These are phyloP conservation scores for Microcyclospora pomicola DNA, from an alignment of 2,329 filamentous ascomycete genomes.

Conservation along the genomic window DNA sequence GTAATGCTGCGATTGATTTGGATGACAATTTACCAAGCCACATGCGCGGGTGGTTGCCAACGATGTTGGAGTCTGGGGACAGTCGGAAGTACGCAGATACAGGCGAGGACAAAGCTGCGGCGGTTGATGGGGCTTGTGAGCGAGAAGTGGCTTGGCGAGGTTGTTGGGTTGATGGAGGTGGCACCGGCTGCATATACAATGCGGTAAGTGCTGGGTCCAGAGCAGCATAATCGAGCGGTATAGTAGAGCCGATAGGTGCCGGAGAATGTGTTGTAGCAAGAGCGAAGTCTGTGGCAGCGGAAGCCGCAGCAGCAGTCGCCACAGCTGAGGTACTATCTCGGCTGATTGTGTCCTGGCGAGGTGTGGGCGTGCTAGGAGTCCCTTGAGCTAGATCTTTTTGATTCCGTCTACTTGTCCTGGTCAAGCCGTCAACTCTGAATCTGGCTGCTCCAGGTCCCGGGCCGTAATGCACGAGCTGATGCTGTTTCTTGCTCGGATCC, in stretches of 20 bases:
- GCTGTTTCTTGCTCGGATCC: conserved; percentile 34
- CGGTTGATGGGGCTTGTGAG: conserved; percentile 7
- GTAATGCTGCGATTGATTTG: conserved; percentile 47
- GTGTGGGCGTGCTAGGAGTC: not conserved
- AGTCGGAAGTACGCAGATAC: conserved; percentile 57
- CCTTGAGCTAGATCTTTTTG: not conserved
- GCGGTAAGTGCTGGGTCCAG: conserved; percentile 43
- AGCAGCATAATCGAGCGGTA: conserved; percentile 48
- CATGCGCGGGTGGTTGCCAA: conserved; percentile 33
- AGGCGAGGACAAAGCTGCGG: conserved; percentile 15
- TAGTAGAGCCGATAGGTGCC: too few species aligned
- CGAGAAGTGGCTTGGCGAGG: conserved; percentile 1
- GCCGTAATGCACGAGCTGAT: conserved; percentile 21
- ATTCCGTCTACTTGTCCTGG: not conserved
- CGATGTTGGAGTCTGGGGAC: conserved; percentile 47
- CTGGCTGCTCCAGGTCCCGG: conserved; percentile 25
- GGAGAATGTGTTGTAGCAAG: not conserved
- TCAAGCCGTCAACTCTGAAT: not conserved
- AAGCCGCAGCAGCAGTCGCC: not conserved
- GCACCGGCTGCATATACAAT: conserved; percentile 25
- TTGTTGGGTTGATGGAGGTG: conserved; percentile 17
- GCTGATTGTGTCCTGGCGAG: not conserved
- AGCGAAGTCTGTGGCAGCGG: not conserved
- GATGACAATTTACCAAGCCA: conserved; percentile 54
- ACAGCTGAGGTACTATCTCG: not conserved